Percentiles rank a stretch among this genome's conserved stretches.
Evolutionary conservation across 306 rosid species (phyloP).

Genomic region (Adenanthera pavonina): DNA sequence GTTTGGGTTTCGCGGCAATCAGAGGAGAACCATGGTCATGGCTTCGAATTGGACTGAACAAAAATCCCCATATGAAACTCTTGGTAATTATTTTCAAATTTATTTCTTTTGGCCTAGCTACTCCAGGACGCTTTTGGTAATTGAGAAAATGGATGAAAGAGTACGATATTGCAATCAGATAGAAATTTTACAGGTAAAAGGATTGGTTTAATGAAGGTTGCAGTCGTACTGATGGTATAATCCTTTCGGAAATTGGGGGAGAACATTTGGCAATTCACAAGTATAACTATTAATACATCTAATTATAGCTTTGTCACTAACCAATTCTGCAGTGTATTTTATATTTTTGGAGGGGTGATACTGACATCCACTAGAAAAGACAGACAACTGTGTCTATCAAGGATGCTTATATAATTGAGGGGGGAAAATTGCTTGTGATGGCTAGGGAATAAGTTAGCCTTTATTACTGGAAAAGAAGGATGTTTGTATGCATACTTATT

Average conservation of each 20-base stretch:
- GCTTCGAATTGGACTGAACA: slow-evolving; percentile 79
- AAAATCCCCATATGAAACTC: slow-evolving; percentile 89
- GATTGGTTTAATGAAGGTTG: background rate
- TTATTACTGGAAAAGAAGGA: slow-evolving; percentile 32
- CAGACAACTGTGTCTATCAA: slow-evolving; percentile 20
- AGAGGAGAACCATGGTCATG: slow-evolving; percentile 66
- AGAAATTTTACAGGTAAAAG: background rate
- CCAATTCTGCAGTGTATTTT: slow-evolving; percentile 9
- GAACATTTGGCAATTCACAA: background rate
- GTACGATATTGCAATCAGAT: background rate
- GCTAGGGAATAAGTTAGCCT: slow-evolving; percentile 7
- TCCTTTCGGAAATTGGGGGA: background rate
- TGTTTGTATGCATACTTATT: slow-evolving; percentile 9
- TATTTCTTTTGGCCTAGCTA: slow-evolving; percentile 27
- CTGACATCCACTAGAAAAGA: slow-evolving; percentile 14
- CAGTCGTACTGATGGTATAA: background rate
- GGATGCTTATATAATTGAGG: background rate
- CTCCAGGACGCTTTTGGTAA: background rate
- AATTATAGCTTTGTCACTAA: background rate
- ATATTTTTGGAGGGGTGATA: background rate
- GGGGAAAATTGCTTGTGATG: background rate
- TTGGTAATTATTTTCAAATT: slow-evolving; percentile 55
- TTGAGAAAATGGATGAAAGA: slow-evolving; percentile 12
- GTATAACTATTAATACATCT: background rate
- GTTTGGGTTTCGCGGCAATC: slow-evolving; percentile 62